Evolutionary conservation across 345 rosid genomes (phyloP).

Genomic region (Moricandia moricandioides): DNA sequence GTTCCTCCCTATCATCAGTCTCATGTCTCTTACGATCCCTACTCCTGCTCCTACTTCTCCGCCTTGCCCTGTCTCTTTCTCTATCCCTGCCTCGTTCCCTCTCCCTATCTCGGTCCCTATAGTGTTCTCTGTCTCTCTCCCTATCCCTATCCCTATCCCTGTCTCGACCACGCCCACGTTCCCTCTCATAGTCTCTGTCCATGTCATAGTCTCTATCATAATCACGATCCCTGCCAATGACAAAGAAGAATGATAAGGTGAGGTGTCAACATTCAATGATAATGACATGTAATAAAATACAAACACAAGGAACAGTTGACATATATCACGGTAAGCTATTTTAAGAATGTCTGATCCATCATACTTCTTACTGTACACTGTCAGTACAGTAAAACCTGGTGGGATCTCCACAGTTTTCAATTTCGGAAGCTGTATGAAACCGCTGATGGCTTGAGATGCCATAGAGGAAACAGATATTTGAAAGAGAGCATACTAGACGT

Average conservation of each 20-base stretch:
- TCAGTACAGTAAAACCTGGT: constrained; percentile 98
- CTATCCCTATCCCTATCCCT: constrained; percentile 59
- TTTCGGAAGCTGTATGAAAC: constrained; percentile 69
- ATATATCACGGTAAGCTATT: background rate
- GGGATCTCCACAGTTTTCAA: constrained; percentile 51
- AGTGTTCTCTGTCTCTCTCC: constrained; percentile 68
- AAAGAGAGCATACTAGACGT: constrained; percentile 5
- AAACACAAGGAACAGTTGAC: background rate
- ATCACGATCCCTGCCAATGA: constrained; percentile 53
- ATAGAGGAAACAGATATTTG: constrained; percentile 26
- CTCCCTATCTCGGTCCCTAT: constrained; percentile 71
- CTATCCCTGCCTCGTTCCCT: constrained; percentile 76
- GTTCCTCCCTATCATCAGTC: constrained; percentile 53
- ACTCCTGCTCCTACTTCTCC: constrained; percentile 62
- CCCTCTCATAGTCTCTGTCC: constrained; percentile 54
- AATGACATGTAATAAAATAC: background rate
- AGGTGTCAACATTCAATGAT: constrained; percentile 2
- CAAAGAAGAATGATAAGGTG: too few species aligned
- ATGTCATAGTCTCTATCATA: constrained; percentile 52
- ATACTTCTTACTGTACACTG: constrained; percentile 99
- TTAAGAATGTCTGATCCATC: constrained; percentile 71
- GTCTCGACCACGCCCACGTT: constrained; percentile 52
- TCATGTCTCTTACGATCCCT: constrained; percentile 77
- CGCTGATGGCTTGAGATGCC: constrained; percentile 69
- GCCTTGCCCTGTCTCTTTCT: constrained; percentile 67